phyloP scores from a whole-genome alignment of 2,329 filamentous ascomycete species.

The Hymenoscyphus albidus region DNA sequence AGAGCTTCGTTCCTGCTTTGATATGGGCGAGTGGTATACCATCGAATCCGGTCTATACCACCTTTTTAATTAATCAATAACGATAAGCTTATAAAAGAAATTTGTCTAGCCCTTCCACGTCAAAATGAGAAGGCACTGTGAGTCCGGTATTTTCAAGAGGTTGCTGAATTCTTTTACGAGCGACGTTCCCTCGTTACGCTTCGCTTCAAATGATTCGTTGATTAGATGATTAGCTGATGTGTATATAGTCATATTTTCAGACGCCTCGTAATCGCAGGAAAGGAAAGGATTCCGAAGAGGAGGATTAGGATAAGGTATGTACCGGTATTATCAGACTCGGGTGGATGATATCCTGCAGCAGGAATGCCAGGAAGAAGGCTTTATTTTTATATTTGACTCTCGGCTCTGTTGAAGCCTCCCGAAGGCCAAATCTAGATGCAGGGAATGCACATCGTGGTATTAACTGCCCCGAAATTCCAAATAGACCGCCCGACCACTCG shows the following conservation, averaged over 20 bases:
- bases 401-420: background rate
- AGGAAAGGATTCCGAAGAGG: background rate
- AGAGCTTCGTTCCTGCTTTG: too few species aligned
- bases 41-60: background rate
- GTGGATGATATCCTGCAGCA: background rate
- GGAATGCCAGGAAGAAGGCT: background rate
- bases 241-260: background rate
- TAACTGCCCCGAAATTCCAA: background rate
- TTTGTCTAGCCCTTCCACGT: background rate
- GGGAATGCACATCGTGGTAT: background rate
- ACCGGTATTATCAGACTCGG: background rate
- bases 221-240: background rate
- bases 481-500: background rate
- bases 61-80: background rate
- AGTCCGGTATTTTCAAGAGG: background rate
- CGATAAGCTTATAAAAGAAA: background rate
- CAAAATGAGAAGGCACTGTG: background rate
- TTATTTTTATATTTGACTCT: background rate
- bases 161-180: background rate
- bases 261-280: background rate
- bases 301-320: background rate
- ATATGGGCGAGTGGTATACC: too few species aligned
- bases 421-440: background rate
- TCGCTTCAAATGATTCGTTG: too few species aligned
- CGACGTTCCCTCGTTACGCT: too few species aligned